A percentile compares a stretch with the other conserved stretches of the same genome.
These are phyloP conservation scores for Fagopyrum homotropicum DNA, from an alignment of 148 eudicot species.

Conservation along the genomic window DNA sequence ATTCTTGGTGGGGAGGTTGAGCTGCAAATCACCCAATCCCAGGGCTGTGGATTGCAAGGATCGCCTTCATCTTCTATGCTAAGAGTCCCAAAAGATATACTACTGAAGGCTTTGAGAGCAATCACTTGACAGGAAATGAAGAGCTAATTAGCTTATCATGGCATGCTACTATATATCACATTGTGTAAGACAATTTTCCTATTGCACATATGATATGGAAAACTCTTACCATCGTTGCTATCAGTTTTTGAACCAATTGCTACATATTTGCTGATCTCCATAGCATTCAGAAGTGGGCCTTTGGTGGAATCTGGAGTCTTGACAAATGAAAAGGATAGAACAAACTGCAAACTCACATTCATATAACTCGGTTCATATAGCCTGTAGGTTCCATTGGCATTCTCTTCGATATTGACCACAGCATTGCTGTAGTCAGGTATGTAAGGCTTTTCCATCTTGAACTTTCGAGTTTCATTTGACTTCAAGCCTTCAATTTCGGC, in stretches of 20 bases:
- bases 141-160: conserved; percentile 15
- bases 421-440: conserved; percentile 87
- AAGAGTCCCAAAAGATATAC: conserved; percentile 33
- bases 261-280: conserved; percentile 76
- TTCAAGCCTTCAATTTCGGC: conserved; percentile 77
- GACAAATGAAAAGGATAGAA: conserved; percentile 69
- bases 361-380: conserved; percentile 93
- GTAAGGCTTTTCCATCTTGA: conserved; percentile 68
- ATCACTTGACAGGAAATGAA: conserved; percentile 46
- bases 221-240: conserved; percentile 61
- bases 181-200: background rate
- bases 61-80: conserved; percentile 51
- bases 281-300: conserved; percentile 82
- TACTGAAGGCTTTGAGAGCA: conserved; percentile 41
- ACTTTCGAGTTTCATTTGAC: conserved; percentile 61
- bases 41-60: conserved; percentile 73
- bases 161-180: background rate
- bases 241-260: conserved; percentile 57
- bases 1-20: conserved; percentile 60
- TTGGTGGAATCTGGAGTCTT: conserved; percentile 73
- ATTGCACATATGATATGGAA: background rate
- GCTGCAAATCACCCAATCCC: conserved; percentile 94
- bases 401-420: conserved; percentile 89
- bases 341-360: conserved; percentile 77
- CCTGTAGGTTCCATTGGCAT: conserved; percentile 89